Base-by-base conservation (phyloP, 768 basidiomycete genomes). In the Cystobasidium tubakii region DNA sequence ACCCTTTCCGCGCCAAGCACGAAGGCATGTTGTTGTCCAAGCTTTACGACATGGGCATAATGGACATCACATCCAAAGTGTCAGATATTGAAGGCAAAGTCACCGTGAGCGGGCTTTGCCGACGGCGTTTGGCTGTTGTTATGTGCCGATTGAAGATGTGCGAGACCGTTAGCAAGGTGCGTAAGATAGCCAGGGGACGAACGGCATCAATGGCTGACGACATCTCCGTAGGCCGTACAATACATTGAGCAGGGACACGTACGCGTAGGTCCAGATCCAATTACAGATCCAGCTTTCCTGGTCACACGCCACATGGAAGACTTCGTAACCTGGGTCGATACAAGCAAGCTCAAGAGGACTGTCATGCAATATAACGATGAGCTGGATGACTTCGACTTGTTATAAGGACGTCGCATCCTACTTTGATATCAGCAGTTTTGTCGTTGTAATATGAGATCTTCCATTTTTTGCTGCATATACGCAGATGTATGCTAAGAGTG, bases 321-420 rank as follows among this genome's bases (percentile, higher is more conserved):
- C 85, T 99, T 94, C 82, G 92, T 98, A 55, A 99, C 96, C 42
- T 99, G 96, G 96, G 94, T 98, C 25, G 94, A 97, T 80, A 92
- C 92, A 29, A 94, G 91, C 77, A 95, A 95, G 81, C 86, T 97
- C 80, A 97, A 95, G 87, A 86, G 95, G 69, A 93, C 91, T 0
- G 88, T 98, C 82, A 89, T 93, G 90, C 83, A 84, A 74, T 99
- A 99, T 85, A 99, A 99, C 81, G 94, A 73, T 73, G 73, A 96
- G 91, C 86, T 96, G 73, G 94, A 97, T 83, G 94, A 97, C 82
- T 96, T 90, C 82, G 93, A 96, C 82, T 81, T 96, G 72, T 82
- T 95, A 65, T 94, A 81, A 83, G 60, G 15, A 9, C 19, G 7
- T 19, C 4, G 27, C 7, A 39, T 54, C 17, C n/a, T 4, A 21